These are phyloP conservation scores for Candida montana DNA, from an alignment of 805 yeast genomes.

Conservation along the genomic window DNA sequence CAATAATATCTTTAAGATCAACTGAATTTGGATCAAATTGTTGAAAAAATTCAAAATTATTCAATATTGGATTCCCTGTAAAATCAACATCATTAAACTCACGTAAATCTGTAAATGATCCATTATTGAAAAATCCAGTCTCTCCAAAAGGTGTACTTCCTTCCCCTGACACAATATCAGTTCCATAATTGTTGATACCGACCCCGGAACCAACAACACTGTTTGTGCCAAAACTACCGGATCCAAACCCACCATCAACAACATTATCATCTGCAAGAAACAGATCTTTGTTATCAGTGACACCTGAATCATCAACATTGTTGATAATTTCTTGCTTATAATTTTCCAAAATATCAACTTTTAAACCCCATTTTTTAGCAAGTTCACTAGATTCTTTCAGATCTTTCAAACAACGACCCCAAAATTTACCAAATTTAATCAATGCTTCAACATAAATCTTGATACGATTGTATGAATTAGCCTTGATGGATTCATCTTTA, in stretches of 20 bases:
- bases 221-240: no score
- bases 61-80: neutral
- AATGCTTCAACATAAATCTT: slow-evolving; percentile 21
- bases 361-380: slow-evolving; percentile 25
- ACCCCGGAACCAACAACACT: no score
- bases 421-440: slow-evolving; percentile 21
- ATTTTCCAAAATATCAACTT: slow-evolving; percentile 4
- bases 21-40: neutral
- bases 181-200: neutral
- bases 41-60: no score
- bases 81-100: neutral
- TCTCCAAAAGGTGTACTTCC: no score
- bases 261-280: neutral
- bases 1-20: no score
- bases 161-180: no score
- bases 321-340: neutral
- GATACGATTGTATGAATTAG: slow-evolving; percentile 18
- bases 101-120: neutral
- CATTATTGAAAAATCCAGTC: neutral
- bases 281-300: neutral
- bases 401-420: slow-evolving; percentile 30
- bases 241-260: no score
- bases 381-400: slow-evolving; percentile 22
- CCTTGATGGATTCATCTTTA: slow-evolving; percentile 19
- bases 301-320: neutral